Conservation (phyloP, 352 stramenopile species). For the Globisporangium solare region DNA sequence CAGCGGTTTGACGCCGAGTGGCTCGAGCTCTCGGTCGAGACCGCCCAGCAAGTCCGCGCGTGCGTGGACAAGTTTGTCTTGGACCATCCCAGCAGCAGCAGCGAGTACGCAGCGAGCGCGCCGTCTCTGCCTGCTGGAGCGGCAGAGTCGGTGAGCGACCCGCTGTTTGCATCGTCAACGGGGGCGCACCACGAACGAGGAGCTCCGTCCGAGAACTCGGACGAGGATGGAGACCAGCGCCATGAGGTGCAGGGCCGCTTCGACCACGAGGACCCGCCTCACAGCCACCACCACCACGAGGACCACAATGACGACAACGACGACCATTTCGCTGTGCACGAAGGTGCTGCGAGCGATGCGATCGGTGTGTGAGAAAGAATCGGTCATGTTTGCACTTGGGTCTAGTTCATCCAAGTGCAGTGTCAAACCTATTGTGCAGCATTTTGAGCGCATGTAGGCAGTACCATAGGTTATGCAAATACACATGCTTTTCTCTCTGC, state of each 20-base stretch:
- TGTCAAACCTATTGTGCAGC: not conserved
- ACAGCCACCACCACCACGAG: too few relatives aligned
- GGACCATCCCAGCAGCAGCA: conserved; percentile 7
- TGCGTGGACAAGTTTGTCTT: conserved; percentile 24
- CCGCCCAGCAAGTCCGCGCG: conserved; percentile 14
- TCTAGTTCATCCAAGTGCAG: conserved; percentile 5
- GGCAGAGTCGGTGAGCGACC: too few relatives aligned
- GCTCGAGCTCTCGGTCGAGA: conserved; percentile 23
- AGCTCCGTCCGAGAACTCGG: not conserved
- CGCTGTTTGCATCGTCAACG: not conserved
- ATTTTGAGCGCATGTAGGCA: not conserved
- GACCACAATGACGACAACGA: not conserved
- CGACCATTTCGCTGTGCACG: not conserved
- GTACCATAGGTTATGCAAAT: conserved; percentile 2
- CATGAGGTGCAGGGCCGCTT: not conserved
- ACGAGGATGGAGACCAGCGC: not conserved
- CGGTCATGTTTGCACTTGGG: conserved; percentile 2
- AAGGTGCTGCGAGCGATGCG: not conserved
- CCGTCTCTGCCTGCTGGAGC: too few relatives aligned
- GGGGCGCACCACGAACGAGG: not conserved
- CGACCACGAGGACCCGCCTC: not conserved
- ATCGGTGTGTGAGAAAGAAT: not conserved
- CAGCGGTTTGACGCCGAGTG: conserved; percentile 23
- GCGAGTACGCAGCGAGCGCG: too few relatives aligned
- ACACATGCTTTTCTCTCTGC: not conserved